Percentiles rank a stretch among this genome's conserved stretches.
These are phyloP conservation scores for Pseudovirgaria hyperparasitica DNA, from an alignment of 2,329 filamentous ascomycete genomes.

Conservation along the genomic window DNA sequence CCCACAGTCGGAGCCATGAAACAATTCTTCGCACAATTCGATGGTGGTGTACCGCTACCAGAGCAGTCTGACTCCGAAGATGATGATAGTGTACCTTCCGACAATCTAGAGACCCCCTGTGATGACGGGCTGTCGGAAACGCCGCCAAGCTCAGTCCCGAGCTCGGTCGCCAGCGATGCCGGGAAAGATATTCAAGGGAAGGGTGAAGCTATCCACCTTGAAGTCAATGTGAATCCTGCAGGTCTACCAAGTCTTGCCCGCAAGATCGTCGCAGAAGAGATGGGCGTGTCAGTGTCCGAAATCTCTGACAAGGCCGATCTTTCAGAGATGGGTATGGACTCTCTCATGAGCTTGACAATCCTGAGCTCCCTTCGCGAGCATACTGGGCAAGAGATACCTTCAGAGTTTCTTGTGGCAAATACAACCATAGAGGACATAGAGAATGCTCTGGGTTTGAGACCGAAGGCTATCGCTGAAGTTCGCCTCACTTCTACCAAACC, in stretches of 20 bases:
- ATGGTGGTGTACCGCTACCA: constrained; percentile 24
- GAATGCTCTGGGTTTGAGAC: constrained; percentile 45
- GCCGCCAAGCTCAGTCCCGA: constrained; percentile 36
- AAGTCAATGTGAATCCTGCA: constrained; percentile 17
- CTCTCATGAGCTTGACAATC: constrained; percentile 39
- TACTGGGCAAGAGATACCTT: constrained; percentile 36
- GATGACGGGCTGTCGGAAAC: constrained; percentile 30
- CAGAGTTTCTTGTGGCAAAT: constrained; percentile 46
- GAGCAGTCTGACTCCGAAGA: constrained; percentile 30
- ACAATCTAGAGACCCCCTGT: constrained; percentile 31
- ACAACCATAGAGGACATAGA: constrained; percentile 53
- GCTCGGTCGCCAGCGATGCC: constrained; percentile 23
- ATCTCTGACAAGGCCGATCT: constrained; percentile 46
- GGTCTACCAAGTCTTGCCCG: constrained; percentile 33
- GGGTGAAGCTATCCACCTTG: constrained; percentile 17
- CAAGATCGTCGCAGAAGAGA: constrained; percentile 40
- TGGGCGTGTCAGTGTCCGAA: constrained; percentile 51
- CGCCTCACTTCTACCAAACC: constrained; percentile 11
- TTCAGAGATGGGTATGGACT: constrained; percentile 44
- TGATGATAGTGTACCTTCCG: constrained; percentile 22
- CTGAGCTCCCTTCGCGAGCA: constrained; percentile 37
- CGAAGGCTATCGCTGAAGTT: constrained; percentile 25
- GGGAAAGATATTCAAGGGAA: constrained; percentile 32
- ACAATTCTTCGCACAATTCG: constrained; percentile 38
- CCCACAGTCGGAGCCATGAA: constrained; percentile 49